These are phyloP conservation scores for Colletotrichum cereale DNA, from an alignment of 2,329 filamentous ascomycete species.

Conservation along the genomic window DNA sequence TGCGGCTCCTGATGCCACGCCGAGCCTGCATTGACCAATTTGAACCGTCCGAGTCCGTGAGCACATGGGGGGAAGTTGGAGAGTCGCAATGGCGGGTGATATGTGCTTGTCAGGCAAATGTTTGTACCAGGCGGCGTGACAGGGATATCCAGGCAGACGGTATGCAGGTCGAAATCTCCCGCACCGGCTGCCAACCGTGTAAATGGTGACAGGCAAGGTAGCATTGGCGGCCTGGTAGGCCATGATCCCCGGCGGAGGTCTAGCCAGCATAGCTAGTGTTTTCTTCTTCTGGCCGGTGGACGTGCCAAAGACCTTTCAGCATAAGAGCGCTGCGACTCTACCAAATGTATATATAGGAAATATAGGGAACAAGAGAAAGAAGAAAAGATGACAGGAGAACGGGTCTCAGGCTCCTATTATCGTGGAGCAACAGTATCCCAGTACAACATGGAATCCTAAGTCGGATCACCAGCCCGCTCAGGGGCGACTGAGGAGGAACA, in stretches of 20 bases:
- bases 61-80: background rate
- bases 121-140: conserved; percentile 16
- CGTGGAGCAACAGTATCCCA: conserved; percentile 27
- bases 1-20: conserved; percentile 26
- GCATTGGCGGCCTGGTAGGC: background rate
- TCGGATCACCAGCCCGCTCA: conserved; percentile 17
- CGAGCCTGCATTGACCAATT: conserved; percentile 12
- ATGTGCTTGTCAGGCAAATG: conserved; percentile 35
- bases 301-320: conserved; percentile 7
- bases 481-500: background rate
- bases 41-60: conserved; percentile 4
- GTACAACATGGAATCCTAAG: conserved; percentile 22
- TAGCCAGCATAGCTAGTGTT: conserved; percentile 21
- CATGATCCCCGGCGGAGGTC: background rate
- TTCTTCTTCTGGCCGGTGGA: conserved; percentile 15
- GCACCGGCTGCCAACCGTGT: conserved; percentile 19
- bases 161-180: conserved; percentile 37
- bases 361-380: background rate
- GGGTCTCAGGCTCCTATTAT: conserved; percentile 31
- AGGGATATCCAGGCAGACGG: conserved; percentile 18
- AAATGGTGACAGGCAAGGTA: conserved; percentile 1
- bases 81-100: background rate
- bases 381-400: conserved; percentile 17
- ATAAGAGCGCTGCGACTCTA: conserved; percentile 12
- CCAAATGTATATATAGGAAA: conserved; percentile 13